phyloP scores from a whole-genome alignment of 139 green algal genomes.

The Chlorella vulgaris region DNA sequence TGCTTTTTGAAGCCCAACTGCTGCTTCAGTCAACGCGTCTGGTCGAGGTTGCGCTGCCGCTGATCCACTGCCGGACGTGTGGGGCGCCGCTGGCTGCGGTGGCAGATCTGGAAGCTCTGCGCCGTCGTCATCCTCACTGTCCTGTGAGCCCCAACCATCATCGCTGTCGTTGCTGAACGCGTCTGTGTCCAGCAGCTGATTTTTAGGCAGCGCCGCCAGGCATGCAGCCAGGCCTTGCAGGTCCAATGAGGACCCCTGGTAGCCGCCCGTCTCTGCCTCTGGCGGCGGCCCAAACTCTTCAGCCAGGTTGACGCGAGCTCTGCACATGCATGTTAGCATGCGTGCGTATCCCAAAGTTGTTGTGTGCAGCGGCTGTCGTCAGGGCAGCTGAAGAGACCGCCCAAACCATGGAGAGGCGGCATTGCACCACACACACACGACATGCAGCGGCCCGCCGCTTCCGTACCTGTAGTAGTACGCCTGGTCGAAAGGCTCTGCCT shows the following conservation, averaged over 20 bases:
- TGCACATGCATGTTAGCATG: not conserved
- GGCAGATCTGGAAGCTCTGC: not conserved
- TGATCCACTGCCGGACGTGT: no score
- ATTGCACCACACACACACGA: no score
- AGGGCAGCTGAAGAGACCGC: no score
- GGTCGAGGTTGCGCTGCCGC: no score
- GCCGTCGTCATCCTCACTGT: not conserved
- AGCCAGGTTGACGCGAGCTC: conserved; percentile 15
- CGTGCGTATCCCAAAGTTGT: no score
- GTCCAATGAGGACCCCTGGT: conserved; percentile 35
- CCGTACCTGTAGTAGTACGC: conserved; percentile 24
- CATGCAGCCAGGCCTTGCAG: conserved; percentile 31
- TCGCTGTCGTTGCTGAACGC: conserved; percentile 11
- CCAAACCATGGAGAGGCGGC: no score
- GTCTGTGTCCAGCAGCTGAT: conserved; percentile 20
- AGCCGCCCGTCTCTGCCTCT: not conserved
- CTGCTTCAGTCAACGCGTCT: no score
- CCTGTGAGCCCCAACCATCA: not conserved
- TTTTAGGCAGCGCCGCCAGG: conserved; percentile 22
- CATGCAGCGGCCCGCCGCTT: no score
- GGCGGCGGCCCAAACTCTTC: conserved; percentile 20
- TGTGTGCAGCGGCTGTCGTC: no score
- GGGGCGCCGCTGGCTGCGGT: no score
- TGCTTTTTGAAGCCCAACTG: not conserved
- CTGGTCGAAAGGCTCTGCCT: conserved; percentile 16